Base-by-base conservation (phyloP, 1,139 yeast species). In the Saccharomycopsis hybrid region DNA sequence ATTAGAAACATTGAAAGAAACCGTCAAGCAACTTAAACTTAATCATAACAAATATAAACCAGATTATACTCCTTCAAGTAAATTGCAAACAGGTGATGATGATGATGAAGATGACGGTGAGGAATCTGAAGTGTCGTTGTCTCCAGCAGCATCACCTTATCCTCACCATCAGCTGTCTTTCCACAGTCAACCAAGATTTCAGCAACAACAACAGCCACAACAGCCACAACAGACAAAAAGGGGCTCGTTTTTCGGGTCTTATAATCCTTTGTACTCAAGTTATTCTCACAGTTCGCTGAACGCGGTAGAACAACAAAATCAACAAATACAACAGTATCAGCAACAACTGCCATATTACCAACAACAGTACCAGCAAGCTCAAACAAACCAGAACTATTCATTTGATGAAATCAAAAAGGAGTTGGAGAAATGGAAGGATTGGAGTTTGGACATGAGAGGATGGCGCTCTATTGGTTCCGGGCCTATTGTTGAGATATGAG, bases 401-500 rank as follows among this genome's bases (percentile, higher is more conserved):
- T 48, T 50, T 38, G 53, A 50, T n/a, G 52, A 53, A 24, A 35
- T 51, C 24, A 48, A 43, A 41, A 35, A 41, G 24, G 37, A 44
- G 47, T 61, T 77, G 62, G 68, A 65, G 65, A 76, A 79, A 56
- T 89, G 95, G 95, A 80, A 80, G 58, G 82, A 80, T 41, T 89
- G 94, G 92, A 88, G 84, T 61, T 77, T 87, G 3, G 95, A 89
- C 60, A 85, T 89, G 95, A 74, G 87, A 27, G 62, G 65, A 29
- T 89, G 97, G 97, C 74, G 83, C 61, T 72, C 77, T 46, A 69
- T 77, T 33, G 86, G 86, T 0, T 68, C 74, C 46, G 87, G 87
- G 1, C 81, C 84, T 5, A 63, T 72, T 2, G 69, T 80, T 30
- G 80, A 77, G 41, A 61, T 78, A 36, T 80, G 64, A 60, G n/a